A percentile compares a stretch with the other conserved stretches of the same genome.
Conservation (phyloP, 78 protist genomes). For the Dictyostelium citrinum region DNA sequence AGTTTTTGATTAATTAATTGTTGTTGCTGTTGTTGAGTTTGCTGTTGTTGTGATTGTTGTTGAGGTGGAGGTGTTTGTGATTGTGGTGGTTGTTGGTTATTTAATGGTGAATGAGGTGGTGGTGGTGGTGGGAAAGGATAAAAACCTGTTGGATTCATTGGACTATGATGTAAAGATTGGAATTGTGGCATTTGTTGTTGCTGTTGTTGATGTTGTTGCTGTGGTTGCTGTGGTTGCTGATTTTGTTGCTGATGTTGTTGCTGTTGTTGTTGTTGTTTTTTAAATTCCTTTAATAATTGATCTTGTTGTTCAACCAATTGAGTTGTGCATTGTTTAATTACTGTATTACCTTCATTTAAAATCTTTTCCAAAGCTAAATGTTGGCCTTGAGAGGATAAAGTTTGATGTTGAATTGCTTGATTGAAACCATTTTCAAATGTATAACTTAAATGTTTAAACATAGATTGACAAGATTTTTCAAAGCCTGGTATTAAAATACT, state of each 20-base stretch:
- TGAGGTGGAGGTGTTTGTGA: background rate
- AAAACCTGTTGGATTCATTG: background rate
- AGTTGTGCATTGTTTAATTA: background rate
- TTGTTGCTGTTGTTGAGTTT: background rate
- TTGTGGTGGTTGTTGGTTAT: background rate
- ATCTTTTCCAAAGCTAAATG: background rate
- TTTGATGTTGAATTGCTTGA: conserved; percentile 34
- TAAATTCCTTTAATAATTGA: conserved; percentile 6
- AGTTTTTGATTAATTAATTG: background rate
- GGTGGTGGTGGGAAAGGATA: conserved; percentile 17
- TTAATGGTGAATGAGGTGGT: background rate
- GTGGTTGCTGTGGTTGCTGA: background rate
- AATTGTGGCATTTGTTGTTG: background rate
- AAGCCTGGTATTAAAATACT: conserved; percentile 54
- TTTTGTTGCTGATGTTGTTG: background rate
- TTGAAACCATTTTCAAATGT: conserved; percentile 32
- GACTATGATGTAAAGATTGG: background rate
- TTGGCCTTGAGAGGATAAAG: conserved; percentile 17
- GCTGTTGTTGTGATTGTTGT: background rate
- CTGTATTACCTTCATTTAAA: background rate
- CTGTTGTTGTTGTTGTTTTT: background rate
- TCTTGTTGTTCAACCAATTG: background rate
- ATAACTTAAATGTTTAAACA: conserved; percentile 39
- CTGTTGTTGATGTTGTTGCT: background rate
- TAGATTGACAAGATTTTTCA: conserved; percentile 46